Percentiles rank a stretch among this genome's conserved stretches.
Evolutionary conservation across 495 filamentous ascomycete genomes (phyloP).

Genomic region (Xylaria palmicola): DNA sequence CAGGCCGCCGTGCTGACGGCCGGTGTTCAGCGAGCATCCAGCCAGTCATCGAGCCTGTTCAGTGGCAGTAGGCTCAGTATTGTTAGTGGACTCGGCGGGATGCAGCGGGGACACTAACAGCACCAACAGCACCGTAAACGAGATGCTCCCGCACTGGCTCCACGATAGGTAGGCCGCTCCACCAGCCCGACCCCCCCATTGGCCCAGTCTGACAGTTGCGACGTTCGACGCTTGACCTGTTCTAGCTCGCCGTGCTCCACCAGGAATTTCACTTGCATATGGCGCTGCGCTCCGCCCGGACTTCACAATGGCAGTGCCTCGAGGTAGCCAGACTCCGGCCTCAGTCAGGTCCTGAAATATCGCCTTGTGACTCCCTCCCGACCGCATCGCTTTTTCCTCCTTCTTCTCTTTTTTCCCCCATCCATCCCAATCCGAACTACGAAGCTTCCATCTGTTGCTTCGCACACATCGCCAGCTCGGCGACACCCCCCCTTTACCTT

Average conservation of each 20-base stretch:
- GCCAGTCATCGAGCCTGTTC: not conserved
- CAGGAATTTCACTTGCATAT: constrained; percentile 17
- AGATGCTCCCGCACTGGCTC: not conserved
- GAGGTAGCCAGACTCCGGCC: constrained; percentile 11
- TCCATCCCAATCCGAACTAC: constrained; percentile 19
- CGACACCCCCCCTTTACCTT: not conserved
- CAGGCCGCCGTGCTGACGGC: constrained; percentile 7
- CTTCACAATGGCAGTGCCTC: constrained; percentile 27
- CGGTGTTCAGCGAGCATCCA: not conserved
- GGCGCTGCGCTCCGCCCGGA: constrained; percentile 27
- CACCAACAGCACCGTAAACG: not conserved
- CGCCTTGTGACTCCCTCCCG: constrained; percentile 49
- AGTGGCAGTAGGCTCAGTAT: constrained; percentile 7
- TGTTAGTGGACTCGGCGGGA: constrained; percentile 1
- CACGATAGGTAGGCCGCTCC: not conserved
- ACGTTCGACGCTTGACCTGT: not conserved
- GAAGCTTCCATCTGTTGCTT: constrained; percentile 18
- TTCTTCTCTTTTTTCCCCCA: constrained; percentile 28
- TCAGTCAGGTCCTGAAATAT: constrained; percentile 45
- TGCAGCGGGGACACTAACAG: constrained; percentile 7
- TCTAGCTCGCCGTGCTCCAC: constrained; percentile 17
- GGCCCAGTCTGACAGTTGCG: not conserved
- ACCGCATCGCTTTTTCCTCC: constrained; percentile 20
- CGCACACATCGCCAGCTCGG: constrained; percentile 17
- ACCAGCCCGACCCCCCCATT: not conserved